phyloP scores from a whole-genome alignment of 2,329 filamentous ascomycete genomes.

The Penicillium sp. region DNA sequence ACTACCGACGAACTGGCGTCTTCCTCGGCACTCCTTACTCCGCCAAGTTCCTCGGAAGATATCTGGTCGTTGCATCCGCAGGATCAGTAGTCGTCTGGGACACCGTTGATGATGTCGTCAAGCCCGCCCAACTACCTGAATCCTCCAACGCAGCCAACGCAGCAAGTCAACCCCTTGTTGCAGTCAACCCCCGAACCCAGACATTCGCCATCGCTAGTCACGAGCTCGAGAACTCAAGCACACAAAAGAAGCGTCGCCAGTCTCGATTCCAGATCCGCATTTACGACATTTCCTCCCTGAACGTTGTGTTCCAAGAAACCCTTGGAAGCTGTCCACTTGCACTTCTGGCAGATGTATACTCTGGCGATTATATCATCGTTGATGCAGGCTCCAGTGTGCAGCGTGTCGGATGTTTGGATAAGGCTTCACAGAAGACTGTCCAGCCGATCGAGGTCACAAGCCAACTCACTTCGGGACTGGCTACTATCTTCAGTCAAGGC shows the following conservation, averaged over 20 bases:
- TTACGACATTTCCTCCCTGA: constrained; percentile 62
- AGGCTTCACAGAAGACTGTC: constrained; percentile 22
- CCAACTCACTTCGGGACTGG: constrained; percentile 32
- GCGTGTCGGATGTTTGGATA: constrained; percentile 33
- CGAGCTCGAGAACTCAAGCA: constrained; percentile 13
- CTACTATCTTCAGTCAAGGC: constrained; percentile 33
- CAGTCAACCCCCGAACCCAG: constrained; percentile 66
- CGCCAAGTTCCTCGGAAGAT: constrained; percentile 70
- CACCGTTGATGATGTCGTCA: constrained; percentile 73
- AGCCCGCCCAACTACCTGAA: constrained; percentile 63
- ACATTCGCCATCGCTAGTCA: constrained; percentile 62
- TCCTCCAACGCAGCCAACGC: constrained; percentile 6
- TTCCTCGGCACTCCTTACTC: constrained; percentile 65
- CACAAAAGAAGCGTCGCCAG: constrained; percentile 49
- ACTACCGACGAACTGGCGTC: constrained; percentile 66
- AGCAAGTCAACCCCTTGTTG: constrained; percentile 48
- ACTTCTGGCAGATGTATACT: constrained; percentile 62
- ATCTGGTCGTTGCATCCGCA: constrained; percentile 73
- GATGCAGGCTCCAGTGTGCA: constrained; percentile 75
- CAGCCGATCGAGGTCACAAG: constrained; percentile 24
- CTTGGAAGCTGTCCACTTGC: constrained; percentile 62
- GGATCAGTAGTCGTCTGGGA: constrained; percentile 74
- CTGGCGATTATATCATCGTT: constrained; percentile 72
- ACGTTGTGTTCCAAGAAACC: constrained; percentile 60
- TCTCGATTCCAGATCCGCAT: constrained; percentile 57